Base-by-base conservation (phyloP, 2,329 filamentous ascomycete species). In the Penicillium sclerotiorum region DNA sequence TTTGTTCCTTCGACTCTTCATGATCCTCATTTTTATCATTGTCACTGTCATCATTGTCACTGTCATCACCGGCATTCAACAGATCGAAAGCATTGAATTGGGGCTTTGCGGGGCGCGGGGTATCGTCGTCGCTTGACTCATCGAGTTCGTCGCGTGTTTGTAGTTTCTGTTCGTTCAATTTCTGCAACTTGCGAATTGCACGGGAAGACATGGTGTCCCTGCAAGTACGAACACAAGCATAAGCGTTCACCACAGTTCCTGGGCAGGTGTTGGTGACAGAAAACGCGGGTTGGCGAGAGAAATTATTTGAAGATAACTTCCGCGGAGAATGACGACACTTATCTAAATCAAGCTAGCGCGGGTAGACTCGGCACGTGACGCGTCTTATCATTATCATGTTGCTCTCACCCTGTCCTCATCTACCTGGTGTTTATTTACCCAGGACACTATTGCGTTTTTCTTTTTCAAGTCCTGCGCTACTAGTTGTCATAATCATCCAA, bases 181-280 rank as follows among this genome's bases (percentile, higher is more conserved):
- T 79, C 64, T 86, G 83, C 47, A 84, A 77, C 64, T 84, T 84
- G 21, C 84, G 78, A 46, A 88, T 70, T n/a, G 84, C 84, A 57
- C 85, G 79, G 15, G 83, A 83, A 36, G 84, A 87, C 84, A 88
- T 87, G 35, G 48, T 61, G 59, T n/a, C n/a, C n/a, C n/a, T n/a
- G n/a, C n/a, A n/a, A n/a, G n/a, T n/a, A 47, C 38, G 37, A 37
- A 20, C 20, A 22, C n/a, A n/a, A n/a, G n/a, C n/a, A n/a, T n/a
- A n/a, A n/a, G n/a, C n/a, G n/a, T n/a, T n/a, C n/a, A n/a, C n/a
- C n/a, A n/a, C n/a, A n/a, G n/a, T n/a, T n/a, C n/a, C n/a, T n/a
- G n/a, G n/a, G n/a, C n/a, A n/a, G n/a, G n/a, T n/a, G n/a, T n/a
- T n/a, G n/a, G n/a, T n/a, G n/a, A n/a, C n/a, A n/a, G n/a, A n/a